Percentiles rank a stretch among this genome's conserved stretches.
phyloP scores from a whole-genome alignment of 1,139 yeast species.

The Diutina mesorugosa region DNA sequence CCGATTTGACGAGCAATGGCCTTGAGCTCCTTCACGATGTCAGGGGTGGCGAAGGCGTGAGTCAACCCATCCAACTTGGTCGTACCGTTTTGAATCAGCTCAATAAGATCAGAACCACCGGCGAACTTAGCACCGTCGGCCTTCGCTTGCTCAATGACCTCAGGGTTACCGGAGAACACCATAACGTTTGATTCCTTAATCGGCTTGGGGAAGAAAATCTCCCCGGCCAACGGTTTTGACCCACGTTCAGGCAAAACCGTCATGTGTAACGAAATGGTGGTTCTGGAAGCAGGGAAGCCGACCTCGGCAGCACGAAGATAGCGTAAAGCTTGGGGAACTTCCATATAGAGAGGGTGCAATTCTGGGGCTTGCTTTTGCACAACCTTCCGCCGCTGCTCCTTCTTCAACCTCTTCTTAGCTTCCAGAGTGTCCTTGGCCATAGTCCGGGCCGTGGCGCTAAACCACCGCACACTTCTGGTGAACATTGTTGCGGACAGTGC shows the following conservation, averaged over 20 bases:
- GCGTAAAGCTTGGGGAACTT: constrained; percentile 58
- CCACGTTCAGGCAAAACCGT: constrained; percentile 71
- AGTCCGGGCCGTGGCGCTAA: background rate
- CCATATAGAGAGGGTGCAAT: constrained; percentile 54
- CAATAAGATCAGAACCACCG: constrained; percentile 67
- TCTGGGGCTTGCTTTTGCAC: constrained; percentile 18
- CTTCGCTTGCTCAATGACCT: constrained; percentile 38
- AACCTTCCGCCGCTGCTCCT: constrained; percentile 18
- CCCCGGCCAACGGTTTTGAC: constrained; percentile 61
- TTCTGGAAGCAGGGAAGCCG: constrained; percentile 58
- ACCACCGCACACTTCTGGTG: background rate
- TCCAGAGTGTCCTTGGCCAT: constrained; percentile 1
- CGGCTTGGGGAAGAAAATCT: constrained; percentile 67
- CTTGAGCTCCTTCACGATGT: constrained; percentile 47
- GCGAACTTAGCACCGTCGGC: constrained; percentile 34
- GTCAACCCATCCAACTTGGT: constrained; percentile 46
- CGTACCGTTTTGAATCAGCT: constrained; percentile 44
- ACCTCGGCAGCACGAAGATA: constrained; percentile 84
- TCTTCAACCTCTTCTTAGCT: background rate
- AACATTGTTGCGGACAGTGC: background rate
- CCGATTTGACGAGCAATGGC: constrained; percentile 71
- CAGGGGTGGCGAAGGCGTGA: constrained; percentile 79
- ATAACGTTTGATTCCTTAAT: constrained; percentile 51
- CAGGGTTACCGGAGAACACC: constrained; percentile 53
- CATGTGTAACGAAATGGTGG: constrained; percentile 57